Evolutionary conservation across 1,139 yeast genomes (phyloP).

Genomic region (Kurtzmaniella quercitrusa): DNA sequence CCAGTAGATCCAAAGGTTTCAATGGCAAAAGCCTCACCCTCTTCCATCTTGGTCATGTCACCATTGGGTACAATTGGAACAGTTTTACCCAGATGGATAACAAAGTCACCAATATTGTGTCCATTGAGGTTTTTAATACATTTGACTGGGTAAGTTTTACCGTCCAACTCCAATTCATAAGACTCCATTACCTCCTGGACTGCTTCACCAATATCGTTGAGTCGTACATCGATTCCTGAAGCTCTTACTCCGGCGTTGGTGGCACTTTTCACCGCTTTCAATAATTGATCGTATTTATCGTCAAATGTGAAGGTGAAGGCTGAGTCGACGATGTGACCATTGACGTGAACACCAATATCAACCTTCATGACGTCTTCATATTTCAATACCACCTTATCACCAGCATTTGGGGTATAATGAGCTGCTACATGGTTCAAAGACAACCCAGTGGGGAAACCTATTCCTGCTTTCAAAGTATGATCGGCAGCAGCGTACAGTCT

Average conservation of each 20-base stretch:
- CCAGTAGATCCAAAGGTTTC: constrained; percentile 99
- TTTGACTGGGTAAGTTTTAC: constrained; percentile 79
- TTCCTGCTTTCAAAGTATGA: constrained; percentile 69
- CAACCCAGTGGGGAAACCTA: constrained; percentile 97
- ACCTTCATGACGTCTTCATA: constrained; percentile 95
- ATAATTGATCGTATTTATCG: constrained; percentile 71
- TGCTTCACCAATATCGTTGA: constrained; percentile 94
- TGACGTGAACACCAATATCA: constrained; percentile 94
- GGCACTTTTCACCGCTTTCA: constrained; percentile 86
- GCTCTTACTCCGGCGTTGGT: constrained; percentile 90
- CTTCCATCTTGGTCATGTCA: constrained; percentile 96
- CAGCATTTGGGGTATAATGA: constrained; percentile 95
- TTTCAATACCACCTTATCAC: constrained; percentile 75
- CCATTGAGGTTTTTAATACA: constrained; percentile 92
- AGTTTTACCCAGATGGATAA: constrained; percentile 90
- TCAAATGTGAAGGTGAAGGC: constrained; percentile 93
- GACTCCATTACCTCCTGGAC: constrained; percentile 97
- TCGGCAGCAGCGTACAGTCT: constrained; percentile 69
- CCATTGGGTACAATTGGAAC: constrained; percentile 95
- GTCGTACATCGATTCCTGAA: constrained; percentile 93
- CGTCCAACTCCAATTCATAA: constrained; percentile 86
- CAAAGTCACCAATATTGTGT: constrained; percentile 79
- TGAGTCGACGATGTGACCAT: constrained; percentile 92
- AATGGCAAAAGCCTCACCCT: constrained; percentile 96
- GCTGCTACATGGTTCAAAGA: constrained; percentile 95